Percentiles rank a stretch among this genome's conserved stretches.
Conservation (phyloP, 176 grass and related monocot species). For the Ensete glaucum region DNA sequence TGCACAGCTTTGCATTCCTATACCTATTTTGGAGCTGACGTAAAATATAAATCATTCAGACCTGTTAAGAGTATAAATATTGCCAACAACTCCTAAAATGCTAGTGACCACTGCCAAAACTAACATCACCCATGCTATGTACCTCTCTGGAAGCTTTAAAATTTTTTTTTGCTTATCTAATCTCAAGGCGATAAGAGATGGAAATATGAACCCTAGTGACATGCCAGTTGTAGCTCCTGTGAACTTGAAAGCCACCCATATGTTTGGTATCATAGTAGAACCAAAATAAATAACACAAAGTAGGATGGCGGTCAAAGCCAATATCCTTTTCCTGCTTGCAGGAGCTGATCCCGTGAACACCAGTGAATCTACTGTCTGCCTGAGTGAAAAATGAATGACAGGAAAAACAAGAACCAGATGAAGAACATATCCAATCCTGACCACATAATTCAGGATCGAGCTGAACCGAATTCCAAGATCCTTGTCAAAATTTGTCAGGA, state of each 20-base stretch:
- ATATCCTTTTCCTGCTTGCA: slow-evolving; percentile 48
- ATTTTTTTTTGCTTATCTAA: slow-evolving; percentile 57
- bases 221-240: slow-evolving; percentile 72
- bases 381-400: slow-evolving; percentile 86
- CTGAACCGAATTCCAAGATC: slow-evolving; percentile 92
- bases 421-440: slow-evolving; percentile 89
- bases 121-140: slow-evolving; percentile 54
- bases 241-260: slow-evolving; percentile 98
- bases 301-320: slow-evolving; percentile 58
- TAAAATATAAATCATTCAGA: slow-evolving; percentile 30
- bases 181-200: slow-evolving; percentile 51
- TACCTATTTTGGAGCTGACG: background rate
- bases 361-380: slow-evolving; percentile 71
- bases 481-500: slow-evolving; percentile 94
- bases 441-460: slow-evolving; percentile 66
- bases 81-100: slow-evolving; percentile 53
- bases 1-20: background rate
- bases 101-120: slow-evolving; percentile 53
- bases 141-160: slow-evolving; percentile 36
- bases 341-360: slow-evolving; percentile 38
- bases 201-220: slow-evolving; percentile 86
- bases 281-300: slow-evolving; percentile 64
- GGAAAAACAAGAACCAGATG: slow-evolving; percentile 88
- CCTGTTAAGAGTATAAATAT: slow-evolving; percentile 63
- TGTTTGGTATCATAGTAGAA: slow-evolving; percentile 81